Base-by-base conservation (phyloP, 129 eudicot genomes). In the Flaveria brownii region DNA sequence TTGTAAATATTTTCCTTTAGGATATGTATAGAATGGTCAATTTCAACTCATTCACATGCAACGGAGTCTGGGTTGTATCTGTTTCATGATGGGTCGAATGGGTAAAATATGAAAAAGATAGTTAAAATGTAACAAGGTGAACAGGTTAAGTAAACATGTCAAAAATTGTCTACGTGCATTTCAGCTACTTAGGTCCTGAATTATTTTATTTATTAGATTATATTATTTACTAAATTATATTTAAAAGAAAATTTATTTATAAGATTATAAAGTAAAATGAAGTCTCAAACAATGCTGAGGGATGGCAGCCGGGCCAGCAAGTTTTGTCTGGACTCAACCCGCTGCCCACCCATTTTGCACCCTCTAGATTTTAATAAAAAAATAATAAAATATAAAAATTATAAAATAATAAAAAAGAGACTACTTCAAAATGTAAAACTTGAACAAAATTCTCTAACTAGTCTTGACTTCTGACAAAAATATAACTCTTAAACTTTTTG, bases 81-180 rank as follows among this genome's bases (percentile, higher is more conserved):
- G 68, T 62, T 62, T 62, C 20, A 28, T 62, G 5, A 62, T 62
- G 43, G 20, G 11, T 62, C n/a, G 68, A 28, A 61, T 61, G 30
- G 9, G 42, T 61, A 4, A 26, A 11, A 25, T 26, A 28, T 33
- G 16, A 15, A 64, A 33, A 64, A 33, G 23, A 36, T 33, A 33
- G 5, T 33, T 14, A 64, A 64, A 64, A 61, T 26, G n/a, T 11
- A 25, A 61, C 67, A 12, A 26, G 18, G 3, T 4, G 18, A 62
- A 16, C 42, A 1, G 41, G 68, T 62, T 28, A 28, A 62, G 28
- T 59, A 12, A 59, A 59, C 13, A 26, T 12, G 43, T 62, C 18
- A 54, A 62, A 59, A 62, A 26, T 26, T 11, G 43, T 26, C 18
- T 26, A 30, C 9, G 3, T 62, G 42, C 9, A 12, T 62, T 62